phyloP scores from a whole-genome alignment of 148 eudicot species.

The Cornus kousa region DNA sequence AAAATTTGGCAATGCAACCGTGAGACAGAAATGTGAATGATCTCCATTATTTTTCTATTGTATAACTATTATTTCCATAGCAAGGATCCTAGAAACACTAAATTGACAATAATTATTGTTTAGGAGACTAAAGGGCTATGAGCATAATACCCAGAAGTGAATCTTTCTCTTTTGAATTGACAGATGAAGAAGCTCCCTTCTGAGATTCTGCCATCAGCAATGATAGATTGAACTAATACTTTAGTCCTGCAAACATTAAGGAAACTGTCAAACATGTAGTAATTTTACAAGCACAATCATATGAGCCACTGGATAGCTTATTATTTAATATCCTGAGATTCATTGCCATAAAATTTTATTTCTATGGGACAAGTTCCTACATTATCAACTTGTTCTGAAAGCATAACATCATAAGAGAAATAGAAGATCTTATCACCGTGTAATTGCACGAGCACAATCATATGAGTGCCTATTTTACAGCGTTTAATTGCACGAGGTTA shows the following conservation, averaged over 20 bases:
- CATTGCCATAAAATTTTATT: background rate
- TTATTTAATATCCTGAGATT: no score
- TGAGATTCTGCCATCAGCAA: conserved; percentile 46
- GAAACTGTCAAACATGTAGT: background rate
- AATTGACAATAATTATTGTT: background rate
- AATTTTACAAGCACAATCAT: no score
- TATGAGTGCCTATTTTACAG: background rate
- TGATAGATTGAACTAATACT: background rate
- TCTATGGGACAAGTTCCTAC: background rate
- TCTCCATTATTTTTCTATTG: background rate
- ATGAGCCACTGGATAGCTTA: background rate
- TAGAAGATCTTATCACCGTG: background rate
- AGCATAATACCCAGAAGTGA: conserved; percentile 44
- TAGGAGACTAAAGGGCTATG: background rate
- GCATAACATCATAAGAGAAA: background rate
- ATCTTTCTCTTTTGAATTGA: conserved; percentile 35
- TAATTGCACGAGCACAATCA: background rate
- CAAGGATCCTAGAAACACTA: background rate
- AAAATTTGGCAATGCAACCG: background rate
- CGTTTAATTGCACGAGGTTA: background rate
- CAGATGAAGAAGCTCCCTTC: conserved; percentile 37
- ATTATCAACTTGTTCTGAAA: background rate
- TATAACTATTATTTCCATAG: background rate
- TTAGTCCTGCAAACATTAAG: background rate
- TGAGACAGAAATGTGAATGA: background rate